Conservation (phyloP, 345 rosid genomes). For the Noccaea bulbosa region DNA sequence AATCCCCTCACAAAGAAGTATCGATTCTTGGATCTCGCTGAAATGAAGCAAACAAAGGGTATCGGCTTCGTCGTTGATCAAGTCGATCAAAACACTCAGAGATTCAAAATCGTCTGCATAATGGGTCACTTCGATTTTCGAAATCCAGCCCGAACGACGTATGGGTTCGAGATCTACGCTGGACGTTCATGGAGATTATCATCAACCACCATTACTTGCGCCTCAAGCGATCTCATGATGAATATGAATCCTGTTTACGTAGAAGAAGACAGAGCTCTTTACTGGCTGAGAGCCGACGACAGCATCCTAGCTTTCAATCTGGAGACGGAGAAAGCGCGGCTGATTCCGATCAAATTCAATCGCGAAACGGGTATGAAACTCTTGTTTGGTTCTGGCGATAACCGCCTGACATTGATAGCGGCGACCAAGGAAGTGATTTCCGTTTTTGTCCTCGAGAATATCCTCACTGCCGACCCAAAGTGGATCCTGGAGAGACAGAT, state of each 20-base stretch:
- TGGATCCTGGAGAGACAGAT: conserved; percentile 14
- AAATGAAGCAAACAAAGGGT: too few species aligned
- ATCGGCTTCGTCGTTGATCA: conserved; percentile 24
- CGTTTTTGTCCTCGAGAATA: background rate
- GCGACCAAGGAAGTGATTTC: background rate
- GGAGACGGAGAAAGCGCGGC: conserved; percentile 1
- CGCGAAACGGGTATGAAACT: background rate
- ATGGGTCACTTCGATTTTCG: background rate
- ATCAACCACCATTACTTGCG: conserved; percentile 1
- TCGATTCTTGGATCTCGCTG: background rate
- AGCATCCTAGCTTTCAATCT: conserved; percentile 15
- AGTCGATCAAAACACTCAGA: conserved; percentile 2
- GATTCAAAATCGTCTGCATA: conserved; percentile 12
- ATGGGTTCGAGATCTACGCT: background rate
- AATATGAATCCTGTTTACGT: conserved; percentile 20
- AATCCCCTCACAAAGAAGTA: conserved; percentile 27
- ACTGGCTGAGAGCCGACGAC: conserved; percentile 26
- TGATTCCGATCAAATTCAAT: background rate
- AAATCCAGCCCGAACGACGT: background rate
- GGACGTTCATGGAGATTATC: conserved; percentile 16
- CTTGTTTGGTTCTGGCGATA: background rate
- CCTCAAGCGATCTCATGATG: background rate
- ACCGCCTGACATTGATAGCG: background rate
- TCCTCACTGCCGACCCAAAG: conserved; percentile 1
- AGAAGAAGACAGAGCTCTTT: background rate